Evolutionary conservation across 1,284 basidiomycete genomes (phyloP).

Genomic region (Ceratobasidium sp.): DNA sequence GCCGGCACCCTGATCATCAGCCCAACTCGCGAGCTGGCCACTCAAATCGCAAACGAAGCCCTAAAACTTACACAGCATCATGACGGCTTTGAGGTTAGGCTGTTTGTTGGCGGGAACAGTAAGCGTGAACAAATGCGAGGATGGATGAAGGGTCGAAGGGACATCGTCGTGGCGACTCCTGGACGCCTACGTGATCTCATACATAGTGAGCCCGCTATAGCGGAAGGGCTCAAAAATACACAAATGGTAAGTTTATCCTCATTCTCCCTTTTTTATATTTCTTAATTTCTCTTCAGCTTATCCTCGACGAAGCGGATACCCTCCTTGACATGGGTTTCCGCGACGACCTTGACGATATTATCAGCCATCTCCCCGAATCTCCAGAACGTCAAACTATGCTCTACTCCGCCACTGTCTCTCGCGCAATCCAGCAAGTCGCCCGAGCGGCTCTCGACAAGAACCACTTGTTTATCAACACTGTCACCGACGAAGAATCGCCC

Average conservation of each 20-base stretch:
- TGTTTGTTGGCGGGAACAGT: constrained; percentile 87
- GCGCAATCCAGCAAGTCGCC: constrained; percentile 74
- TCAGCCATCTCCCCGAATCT: constrained; percentile 73
- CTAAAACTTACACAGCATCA: constrained; percentile 77
- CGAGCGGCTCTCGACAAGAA: constrained; percentile 66
- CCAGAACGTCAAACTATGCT: constrained; percentile 90
- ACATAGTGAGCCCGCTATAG: constrained; percentile 71
- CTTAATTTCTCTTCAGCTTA: constrained; percentile 66
- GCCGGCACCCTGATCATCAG: constrained; percentile 90
- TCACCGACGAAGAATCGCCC: constrained; percentile 66
- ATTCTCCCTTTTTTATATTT: constrained; percentile 23
- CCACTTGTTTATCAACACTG: constrained; percentile 76
- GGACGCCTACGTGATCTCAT: constrained; percentile 90
- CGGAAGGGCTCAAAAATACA: constrained; percentile 68
- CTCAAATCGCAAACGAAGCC: constrained; percentile 93
- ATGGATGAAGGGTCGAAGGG: constrained; percentile 76
- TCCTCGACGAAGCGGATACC: constrained; percentile 97
- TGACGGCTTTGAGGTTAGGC: constrained; percentile 75
- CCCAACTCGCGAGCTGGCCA: constrained; percentile 94
- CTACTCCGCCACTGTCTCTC: constrained; percentile 88
- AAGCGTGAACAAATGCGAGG: constrained; percentile 76
- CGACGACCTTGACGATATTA: constrained; percentile 87
- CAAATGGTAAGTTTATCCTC: constrained; percentile 67
- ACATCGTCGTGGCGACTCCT: constrained; percentile 94
- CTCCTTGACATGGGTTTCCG: constrained; percentile 97